phyloP scores from a whole-genome alignment of 1,139 yeast species.

The Lizanozyma gosingica region DNA sequence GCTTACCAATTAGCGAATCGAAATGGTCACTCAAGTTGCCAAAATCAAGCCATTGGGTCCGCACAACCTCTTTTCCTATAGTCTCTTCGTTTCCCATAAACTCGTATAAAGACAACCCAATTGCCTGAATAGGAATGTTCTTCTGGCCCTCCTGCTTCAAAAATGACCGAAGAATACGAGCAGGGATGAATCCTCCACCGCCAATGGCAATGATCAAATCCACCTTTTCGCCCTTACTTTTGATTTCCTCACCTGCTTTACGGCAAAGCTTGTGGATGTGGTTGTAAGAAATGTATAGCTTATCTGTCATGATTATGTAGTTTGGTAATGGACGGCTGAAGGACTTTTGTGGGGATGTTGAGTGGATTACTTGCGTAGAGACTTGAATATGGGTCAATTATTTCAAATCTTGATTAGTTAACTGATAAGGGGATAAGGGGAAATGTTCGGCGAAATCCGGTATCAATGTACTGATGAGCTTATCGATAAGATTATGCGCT shows the following conservation, averaged over 20 bases:
- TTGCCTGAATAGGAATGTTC: constrained; percentile 58
- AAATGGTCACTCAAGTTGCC: constrained; percentile 45
- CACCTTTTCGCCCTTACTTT: constrained; percentile 37
- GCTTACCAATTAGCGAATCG: constrained; percentile 49
- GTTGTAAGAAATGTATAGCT: constrained; percentile 53
- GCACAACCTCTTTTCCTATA: constrained; percentile 51
- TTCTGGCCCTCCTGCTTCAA: constrained; percentile 45
- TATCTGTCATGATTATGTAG: constrained; percentile 22
- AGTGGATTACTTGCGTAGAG: too few relatives aligned
- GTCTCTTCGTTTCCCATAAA: constrained; percentile 38
- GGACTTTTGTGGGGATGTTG: too few relatives aligned
- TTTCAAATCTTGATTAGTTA: too few relatives aligned
- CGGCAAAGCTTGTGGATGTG: constrained; percentile 55
- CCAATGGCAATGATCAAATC: constrained; percentile 60
- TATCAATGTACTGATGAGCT: too few relatives aligned
- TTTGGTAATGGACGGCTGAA: too few relatives aligned
- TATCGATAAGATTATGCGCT: too few relatives aligned
- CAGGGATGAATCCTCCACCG: constrained; percentile 65
- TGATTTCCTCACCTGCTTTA: constrained; percentile 35
- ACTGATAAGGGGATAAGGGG: too few relatives aligned
- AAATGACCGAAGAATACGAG: constrained; percentile 54
- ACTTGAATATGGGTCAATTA: too few relatives aligned
- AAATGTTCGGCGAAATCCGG: too few relatives aligned
- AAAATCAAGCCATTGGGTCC: constrained; percentile 64
- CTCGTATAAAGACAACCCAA: constrained; percentile 54